Evolutionary conservation across 352 stramenopile species (phyloP), one percentile per base, ranked within the genome.

Genomic region (Thalassiosira ordinaria): DNA sequence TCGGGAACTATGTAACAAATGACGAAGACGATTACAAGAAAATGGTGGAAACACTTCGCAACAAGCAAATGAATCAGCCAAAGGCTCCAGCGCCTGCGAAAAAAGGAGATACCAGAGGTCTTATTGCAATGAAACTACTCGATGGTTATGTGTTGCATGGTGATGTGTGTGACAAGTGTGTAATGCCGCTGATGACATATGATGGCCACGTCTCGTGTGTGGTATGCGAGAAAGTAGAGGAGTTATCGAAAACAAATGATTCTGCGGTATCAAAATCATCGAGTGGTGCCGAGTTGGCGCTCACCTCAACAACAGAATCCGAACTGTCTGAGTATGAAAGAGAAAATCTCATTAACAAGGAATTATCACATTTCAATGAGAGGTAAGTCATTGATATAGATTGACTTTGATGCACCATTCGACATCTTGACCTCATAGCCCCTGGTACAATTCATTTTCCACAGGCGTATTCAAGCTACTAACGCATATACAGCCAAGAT

Each of bases 81-180:
- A 65, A 27, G 13, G 0, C 33, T 49, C 20, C 5, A 14, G 20
- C 20, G 22, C 18, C 27, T 2, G n/a, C 35, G 4, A 37, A 27
- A 26, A 16, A 4, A 20, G 11, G 18, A 37, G 37, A 72, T 35
- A 47, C n/a, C 35, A 60, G 26, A 53, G 64, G 47, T 16, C 4
- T 63, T n/a, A 55, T 74, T 44, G 47, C 64, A 26, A 31, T 37
- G 51, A 62, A 41, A 39, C 41, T 74, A 11, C 33, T 63, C 13
- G 64, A 74, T 27, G 64, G 64, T n/a, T 64, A 74, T 53, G 22
- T 56, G 11, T 37, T 74, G 13, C 8, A 55, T 18, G 51, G 39
- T 3, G 49, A 52, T 22, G 29, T 74, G 8, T 74, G 64, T 27
- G 51, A n/a, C 13, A 22, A 27, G 24, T 74, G 64, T 53, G 11